Evolutionary conservation across 108 stramenopile species (phyloP).

Genomic region (Skeletonema grethae): DNA sequence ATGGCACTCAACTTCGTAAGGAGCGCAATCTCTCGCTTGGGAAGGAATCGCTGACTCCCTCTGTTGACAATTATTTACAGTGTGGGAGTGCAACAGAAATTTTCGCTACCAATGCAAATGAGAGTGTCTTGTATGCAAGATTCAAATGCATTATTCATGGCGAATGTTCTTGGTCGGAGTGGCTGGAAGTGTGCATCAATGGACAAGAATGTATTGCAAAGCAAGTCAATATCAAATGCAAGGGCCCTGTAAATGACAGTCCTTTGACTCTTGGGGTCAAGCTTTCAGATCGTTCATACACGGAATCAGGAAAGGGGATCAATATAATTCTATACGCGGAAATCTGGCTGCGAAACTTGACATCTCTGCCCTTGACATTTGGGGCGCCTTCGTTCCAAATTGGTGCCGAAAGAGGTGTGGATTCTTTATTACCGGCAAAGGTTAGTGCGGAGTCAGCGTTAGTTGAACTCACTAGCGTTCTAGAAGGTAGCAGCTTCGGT

Average conservation of each 20-base stretch:
- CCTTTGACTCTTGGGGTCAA: conserved; percentile 60
- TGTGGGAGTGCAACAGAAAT: conserved; percentile 9
- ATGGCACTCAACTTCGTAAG: conserved; percentile 5
- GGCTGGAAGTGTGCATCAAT: conserved; percentile 3
- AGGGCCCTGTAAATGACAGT: conserved; percentile 45
- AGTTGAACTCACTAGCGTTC: conserved; percentile 65
- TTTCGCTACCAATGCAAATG: conserved; percentile 1
- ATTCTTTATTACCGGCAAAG: conserved; percentile 18
- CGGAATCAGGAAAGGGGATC: conserved; percentile 45
- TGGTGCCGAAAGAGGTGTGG: not conserved
- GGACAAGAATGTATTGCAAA: not conserved
- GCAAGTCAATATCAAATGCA: conserved; percentile 52
- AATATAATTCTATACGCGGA: conserved; percentile 70
- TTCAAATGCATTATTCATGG: conserved; percentile 14
- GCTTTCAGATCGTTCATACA: conserved; percentile 55
- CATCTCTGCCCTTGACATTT: conserved; percentile 60
- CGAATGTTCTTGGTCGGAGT: conserved; percentile 15
- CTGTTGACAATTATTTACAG: conserved; percentile 1
- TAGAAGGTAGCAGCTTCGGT: conserved; percentile 65
- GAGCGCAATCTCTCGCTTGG: not conserved
- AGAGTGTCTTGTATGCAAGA: conserved; percentile 5
- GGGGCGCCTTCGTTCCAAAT: conserved; percentile 59
- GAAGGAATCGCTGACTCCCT: not conserved
- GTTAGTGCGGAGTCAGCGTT: conserved; percentile 71
- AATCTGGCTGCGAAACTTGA: conserved; percentile 69